Base-by-base conservation (phyloP, 1,284 basidiomycete genomes). In the Ganoderma multipileum region DNA sequence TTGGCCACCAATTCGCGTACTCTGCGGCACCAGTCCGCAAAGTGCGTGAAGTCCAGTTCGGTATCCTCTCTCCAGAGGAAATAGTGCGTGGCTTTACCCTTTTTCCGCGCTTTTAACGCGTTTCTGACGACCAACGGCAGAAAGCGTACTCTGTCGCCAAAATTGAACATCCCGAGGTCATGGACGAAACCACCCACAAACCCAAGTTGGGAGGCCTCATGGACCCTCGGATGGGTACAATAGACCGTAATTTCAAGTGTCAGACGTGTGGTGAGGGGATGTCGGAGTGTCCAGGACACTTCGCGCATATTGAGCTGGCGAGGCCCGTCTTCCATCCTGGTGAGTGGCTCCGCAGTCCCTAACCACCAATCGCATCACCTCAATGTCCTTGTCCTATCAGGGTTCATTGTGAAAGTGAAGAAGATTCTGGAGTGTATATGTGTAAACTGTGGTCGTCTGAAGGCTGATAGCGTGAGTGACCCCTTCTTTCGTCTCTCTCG, bases 391-490 rank as follows among this genome's bases (percentile, higher is more conserved):
- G 36, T 9, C 18, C 26, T 63, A 65, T 47, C 75, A 96, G 96
- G 98, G 64, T 99, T 99, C 84, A 91, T 99, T 77, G 89, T 95
- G 81, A 99, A 99, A 90, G 96, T 99, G 81, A 99, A 99, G 86
- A 99, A 99, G 88, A 98, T 99, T 77, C 84, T 99, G 83, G 98
- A 99, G 87, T 95, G 94, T 83, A 95, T 99, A 76, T 99, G 98
- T 86, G 95, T 97, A 77, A 97, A 97, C 79, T 99, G 98, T 82
- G 98, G 98, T 78, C 98, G 95, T 83, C 87, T 99, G 75, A 99
- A 98, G 86, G 94, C 94, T 73, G 96, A 98, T 84, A 91, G 91
- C 87, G 95, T 97, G 89, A 93, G 95, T 95, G 79, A 83, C 79
- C 83, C 83, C 85, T 87, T 82, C 80, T 83, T 87, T 88, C 88